Evolutionary conservation across 108 stramenopile genomes (phyloP).

Genomic region (Nitzschia sp.): DNA sequence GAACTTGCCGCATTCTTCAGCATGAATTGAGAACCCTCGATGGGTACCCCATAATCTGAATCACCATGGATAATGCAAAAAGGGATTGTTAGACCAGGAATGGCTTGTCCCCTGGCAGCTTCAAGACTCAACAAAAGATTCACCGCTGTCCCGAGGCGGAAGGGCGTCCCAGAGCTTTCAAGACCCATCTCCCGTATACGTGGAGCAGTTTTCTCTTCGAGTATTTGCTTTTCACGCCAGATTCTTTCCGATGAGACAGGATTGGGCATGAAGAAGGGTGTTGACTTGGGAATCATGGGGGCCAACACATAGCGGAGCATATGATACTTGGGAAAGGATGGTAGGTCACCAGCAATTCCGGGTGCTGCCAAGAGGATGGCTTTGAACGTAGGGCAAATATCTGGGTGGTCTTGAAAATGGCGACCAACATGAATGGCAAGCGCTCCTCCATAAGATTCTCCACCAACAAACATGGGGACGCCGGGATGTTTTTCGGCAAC

Average conservation of each 20-base stretch:
- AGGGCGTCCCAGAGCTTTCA: constrained; percentile 35
- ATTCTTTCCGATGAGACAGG: constrained; percentile 51
- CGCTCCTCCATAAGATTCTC: constrained; percentile 53
- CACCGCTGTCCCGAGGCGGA: constrained; percentile 55
- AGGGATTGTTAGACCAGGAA: constrained; percentile 43
- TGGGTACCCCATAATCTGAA: constrained; percentile 48
- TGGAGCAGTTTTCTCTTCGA: constrained; percentile 11
- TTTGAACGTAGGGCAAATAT: constrained; percentile 33
- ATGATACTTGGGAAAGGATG: constrained; percentile 43
- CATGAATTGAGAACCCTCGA: constrained; percentile 44
- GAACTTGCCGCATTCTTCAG: constrained; percentile 29
- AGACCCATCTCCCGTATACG: constrained; percentile 26
- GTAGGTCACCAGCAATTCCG: constrained; percentile 54
- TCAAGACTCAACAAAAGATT: constrained; percentile 42
- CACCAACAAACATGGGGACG: constrained; percentile 43
- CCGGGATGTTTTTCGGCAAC: constrained; percentile 25
- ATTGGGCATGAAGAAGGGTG: constrained; percentile 64
- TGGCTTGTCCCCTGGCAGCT: constrained; percentile 31
- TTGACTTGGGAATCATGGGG: constrained; percentile 43
- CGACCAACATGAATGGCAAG: constrained; percentile 38
- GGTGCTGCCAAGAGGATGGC: constrained; percentile 40
- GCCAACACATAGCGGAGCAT: constrained; percentile 46
- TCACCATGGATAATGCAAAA: constrained; percentile 55
- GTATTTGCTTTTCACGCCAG: constrained; percentile 38
- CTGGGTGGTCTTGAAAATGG: constrained; percentile 42